Percentiles rank a stretch among this genome's conserved stretches.
These are phyloP conservation scores for Lipomyces lipofer DNA, from an alignment of 805 yeast genomes.

Conservation along the genomic window DNA sequence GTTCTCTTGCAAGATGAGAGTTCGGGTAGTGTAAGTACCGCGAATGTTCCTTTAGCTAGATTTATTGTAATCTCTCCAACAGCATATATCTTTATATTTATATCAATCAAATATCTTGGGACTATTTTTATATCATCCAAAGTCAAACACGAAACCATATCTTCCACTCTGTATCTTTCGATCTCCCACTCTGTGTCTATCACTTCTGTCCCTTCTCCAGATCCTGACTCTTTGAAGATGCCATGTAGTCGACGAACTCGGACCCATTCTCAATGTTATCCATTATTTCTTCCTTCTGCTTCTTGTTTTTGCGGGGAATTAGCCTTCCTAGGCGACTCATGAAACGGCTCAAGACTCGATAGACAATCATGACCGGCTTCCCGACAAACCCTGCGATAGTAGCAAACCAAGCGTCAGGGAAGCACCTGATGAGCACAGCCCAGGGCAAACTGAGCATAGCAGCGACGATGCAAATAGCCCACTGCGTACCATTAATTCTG, in stretches of 20 bases:
- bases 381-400: neutral
- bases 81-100: no score
- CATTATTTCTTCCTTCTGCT: neutral
- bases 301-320: neutral
- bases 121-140: no score
- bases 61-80: no score
- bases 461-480: constrained; percentile 83
- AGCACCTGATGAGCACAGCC: constrained; percentile 70
- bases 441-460: constrained; percentile 79
- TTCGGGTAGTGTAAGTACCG: no score
- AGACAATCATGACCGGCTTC: neutral
- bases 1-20: no score
- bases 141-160: no score
- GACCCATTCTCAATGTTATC: neutral
- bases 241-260: neutral
- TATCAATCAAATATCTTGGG: neutral
- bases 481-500: constrained; percentile 76
- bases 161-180: neutral
- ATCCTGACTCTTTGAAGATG: neutral
- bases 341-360: neutral
- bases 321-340: neutral
- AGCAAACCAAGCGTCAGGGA: constrained; percentile 59
- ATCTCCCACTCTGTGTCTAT: neutral
- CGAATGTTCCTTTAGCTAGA: no score
- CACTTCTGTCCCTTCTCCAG: neutral